Percentiles rank a stretch among this genome's conserved stretches.
Evolutionary conservation across 305 asterid genomes (phyloP).

Genomic region (Ajuga reptans): DNA sequence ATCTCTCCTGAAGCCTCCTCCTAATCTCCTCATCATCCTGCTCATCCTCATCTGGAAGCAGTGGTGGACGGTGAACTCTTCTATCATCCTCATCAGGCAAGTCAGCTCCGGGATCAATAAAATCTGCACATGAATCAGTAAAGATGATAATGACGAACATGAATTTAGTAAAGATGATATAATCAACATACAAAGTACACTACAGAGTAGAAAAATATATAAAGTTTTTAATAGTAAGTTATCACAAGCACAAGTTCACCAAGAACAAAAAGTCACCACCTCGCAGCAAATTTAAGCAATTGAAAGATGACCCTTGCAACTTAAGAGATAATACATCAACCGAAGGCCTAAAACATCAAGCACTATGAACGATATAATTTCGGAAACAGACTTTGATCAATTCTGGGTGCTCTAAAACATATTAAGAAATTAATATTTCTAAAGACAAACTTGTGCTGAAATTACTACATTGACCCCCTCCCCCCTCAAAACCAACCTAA

Average conservation of each 20-base stretch:
- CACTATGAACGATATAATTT: background rate
- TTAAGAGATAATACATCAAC: background rate
- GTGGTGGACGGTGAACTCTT: slow-evolving; percentile 60
- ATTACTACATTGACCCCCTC: background rate
- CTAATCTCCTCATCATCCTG: slow-evolving; percentile 70
- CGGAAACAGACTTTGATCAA: background rate
- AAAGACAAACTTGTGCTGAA: background rate
- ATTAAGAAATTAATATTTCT: background rate
- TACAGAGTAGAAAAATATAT: background rate
- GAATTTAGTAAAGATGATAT: background rate
- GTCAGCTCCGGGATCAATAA: slow-evolving; percentile 55
- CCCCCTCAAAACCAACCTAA: background rate
- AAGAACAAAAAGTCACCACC: background rate
- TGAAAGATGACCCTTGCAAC: slow-evolving; percentile 1
- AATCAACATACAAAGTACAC: background rate
- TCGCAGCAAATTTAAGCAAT: background rate
- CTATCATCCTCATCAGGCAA: slow-evolving; percentile 68
- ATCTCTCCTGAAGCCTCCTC: slow-evolving; percentile 65
- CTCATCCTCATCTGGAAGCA: slow-evolving; percentile 73
- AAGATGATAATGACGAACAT: background rate
- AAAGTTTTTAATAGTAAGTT: background rate
- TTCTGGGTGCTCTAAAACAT: background rate
- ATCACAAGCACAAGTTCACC: background rate
- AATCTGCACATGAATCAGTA: slow-evolving; percentile 31
- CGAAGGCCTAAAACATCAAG: background rate